Percentiles rank a stretch among this genome's conserved stretches.
These are phyloP conservation scores for Hortiboletus flavorubellus DNA, from an alignment of 768 basidiomycete genomes.

Conservation along the genomic window DNA sequence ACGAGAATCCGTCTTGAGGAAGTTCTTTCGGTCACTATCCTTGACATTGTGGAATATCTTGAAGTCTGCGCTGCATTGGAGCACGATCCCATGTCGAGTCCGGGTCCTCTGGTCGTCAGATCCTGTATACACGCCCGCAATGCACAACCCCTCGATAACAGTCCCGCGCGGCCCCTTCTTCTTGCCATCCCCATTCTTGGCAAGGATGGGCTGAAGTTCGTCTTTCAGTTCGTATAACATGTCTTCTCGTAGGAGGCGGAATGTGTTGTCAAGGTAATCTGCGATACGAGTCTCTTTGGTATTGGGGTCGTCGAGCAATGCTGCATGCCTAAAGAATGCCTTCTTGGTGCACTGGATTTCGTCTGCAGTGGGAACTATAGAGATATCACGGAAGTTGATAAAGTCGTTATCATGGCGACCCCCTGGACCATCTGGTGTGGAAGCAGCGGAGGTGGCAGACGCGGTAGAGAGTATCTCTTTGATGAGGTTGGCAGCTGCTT, in stretches of 20 bases:
- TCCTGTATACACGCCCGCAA: constrained; percentile 36
- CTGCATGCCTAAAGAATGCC: constrained; percentile 48
- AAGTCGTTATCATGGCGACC: constrained; percentile 73
- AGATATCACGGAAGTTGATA: constrained; percentile 53
- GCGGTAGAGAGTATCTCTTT: constrained; percentile 36
- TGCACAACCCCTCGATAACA: constrained; percentile 35
- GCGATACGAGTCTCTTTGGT: constrained; percentile 37
- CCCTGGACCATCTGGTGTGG: constrained; percentile 40
- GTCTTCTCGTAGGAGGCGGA: constrained; percentile 61
- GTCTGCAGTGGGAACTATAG: constrained; percentile 61
- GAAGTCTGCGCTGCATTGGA: constrained; percentile 37
- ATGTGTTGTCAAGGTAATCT: constrained; percentile 62
- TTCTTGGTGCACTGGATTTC: constrained; percentile 45
- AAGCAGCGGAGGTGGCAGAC: constrained; percentile 15
- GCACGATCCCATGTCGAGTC: constrained; percentile 41
- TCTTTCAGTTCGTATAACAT: constrained; percentile 58
- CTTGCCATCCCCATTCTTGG: constrained; percentile 24
- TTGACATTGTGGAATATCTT: constrained; percentile 33
- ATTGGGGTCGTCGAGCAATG: constrained; percentile 42
- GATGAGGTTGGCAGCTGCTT: constrained; percentile 36
- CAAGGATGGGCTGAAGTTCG: constrained; percentile 43
- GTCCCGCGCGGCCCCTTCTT: constrained; percentile 40
- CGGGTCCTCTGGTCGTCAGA: constrained; percentile 26
- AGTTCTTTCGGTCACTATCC: constrained; percentile 36
- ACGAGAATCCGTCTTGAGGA: constrained; percentile 36